Conservation (phyloP, 805 yeast genomes). For the Saturnispora mendoncae region DNA sequence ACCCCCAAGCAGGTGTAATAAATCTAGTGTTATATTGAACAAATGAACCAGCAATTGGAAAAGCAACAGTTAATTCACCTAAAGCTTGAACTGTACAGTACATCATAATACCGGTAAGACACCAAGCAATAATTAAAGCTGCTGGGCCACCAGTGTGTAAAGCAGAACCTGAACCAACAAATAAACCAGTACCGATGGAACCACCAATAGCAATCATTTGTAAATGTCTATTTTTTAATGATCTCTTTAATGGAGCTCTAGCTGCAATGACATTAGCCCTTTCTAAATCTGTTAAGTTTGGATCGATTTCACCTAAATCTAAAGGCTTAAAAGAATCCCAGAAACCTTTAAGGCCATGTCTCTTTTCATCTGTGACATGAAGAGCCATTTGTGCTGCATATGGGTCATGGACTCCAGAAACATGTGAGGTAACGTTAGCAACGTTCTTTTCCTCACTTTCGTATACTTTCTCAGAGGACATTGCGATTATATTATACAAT, state of each 20-base stretch:
- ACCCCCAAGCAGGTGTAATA: constrained; percentile 50
- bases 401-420: constrained; percentile 12
- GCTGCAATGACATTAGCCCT: constrained; percentile 40
- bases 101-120: constrained; percentile 50
- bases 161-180: constrained; percentile 64
- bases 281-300: constrained; percentile 35
- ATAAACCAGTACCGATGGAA: constrained; percentile 74
- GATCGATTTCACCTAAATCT: constrained; percentile 34
- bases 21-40: constrained; percentile 53
- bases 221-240: constrained; percentile 55
- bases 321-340: constrained; percentile 27
- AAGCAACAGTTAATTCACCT: constrained; percentile 56
- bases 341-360: constrained; percentile 13
- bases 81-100: constrained; percentile 56
- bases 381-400: background rate
- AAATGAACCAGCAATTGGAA: constrained; percentile 57
- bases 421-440: constrained; percentile 13
- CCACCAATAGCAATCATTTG: constrained; percentile 82
- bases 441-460: constrained; percentile 17
- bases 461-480: constrained; percentile 13
- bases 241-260: constrained; percentile 41
- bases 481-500: too few relatives aligned
- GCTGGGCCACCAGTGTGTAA: constrained; percentile 68
- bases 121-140: constrained; percentile 52
- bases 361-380: background rate